These are phyloP conservation scores for Pistacia vera DNA, from an alignment of 345 rosid genomes.

Conservation along the genomic window DNA sequence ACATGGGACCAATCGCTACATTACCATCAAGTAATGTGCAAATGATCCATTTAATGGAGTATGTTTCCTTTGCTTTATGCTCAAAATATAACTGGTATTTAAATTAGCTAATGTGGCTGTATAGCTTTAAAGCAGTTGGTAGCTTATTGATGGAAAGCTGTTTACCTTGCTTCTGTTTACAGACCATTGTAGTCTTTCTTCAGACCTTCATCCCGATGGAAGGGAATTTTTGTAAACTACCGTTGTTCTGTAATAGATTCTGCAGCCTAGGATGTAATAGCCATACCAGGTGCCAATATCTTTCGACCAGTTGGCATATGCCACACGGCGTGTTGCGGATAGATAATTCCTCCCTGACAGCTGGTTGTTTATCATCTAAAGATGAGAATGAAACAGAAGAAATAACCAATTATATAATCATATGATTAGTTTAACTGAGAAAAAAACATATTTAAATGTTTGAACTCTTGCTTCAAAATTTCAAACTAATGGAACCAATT, in stretches of 20 bases:
- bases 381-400: too few relatives aligned
- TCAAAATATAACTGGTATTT: conserved; percentile 4
- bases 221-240: conserved; percentile 18
- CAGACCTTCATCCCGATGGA: conserved; percentile 8
- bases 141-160: conserved; percentile 16
- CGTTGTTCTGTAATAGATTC: conserved; percentile 8
- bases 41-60: neutral
- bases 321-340: neutral
- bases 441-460: too few relatives aligned
- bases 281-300: neutral
- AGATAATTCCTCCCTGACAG: neutral
- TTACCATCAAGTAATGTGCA: conserved; percentile 76
- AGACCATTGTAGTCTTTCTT: conserved; percentile 16
- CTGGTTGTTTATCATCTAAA: neutral
- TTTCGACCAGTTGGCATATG: neutral
- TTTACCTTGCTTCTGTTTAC: conserved; percentile 21
- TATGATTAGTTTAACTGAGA: too few relatives aligned
- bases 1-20: conserved; percentile 94
- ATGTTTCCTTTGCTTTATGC: conserved; percentile 9
- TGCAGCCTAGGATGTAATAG: conserved; percentile 5
- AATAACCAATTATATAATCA: too few relatives aligned
- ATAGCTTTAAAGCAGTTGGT: conserved; percentile 24
- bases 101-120: conserved; percentile 15
- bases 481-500: too few relatives aligned
- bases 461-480: neutral